Percentiles rank a stretch among this genome's conserved stretches.
These are phyloP conservation scores for Mucor racemosus DNA, from an alignment of 371 early-diverging fungal species.

Conservation along the genomic window DNA sequence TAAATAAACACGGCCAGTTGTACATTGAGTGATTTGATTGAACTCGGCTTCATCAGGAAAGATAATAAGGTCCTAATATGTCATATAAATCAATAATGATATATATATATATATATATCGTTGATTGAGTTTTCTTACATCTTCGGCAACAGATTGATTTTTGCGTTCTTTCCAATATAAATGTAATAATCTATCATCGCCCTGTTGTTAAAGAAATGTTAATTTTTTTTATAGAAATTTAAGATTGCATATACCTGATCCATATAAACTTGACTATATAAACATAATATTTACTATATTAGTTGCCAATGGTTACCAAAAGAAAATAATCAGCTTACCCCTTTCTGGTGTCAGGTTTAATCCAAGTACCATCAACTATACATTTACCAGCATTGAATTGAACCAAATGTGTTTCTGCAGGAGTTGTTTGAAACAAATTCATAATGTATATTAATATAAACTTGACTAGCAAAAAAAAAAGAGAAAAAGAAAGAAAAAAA, in stretches of 20 bases:
- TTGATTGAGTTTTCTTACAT: conserved; percentile 24
- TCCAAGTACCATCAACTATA: conserved; percentile 67
- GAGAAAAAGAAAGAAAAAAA: not conserved
- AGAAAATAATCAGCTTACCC: conserved; percentile 50
- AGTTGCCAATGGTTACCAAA: no score
- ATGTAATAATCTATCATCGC: conserved; percentile 74
- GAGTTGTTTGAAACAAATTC: conserved; percentile 26
- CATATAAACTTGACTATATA: conserved; percentile 58
- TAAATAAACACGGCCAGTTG: conserved; percentile 76
- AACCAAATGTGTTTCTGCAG: conserved; percentile 32
- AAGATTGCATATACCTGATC: conserved; percentile 44
- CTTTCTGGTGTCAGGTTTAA: conserved; percentile 75
- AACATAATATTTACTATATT: not conserved
- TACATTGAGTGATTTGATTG: conserved; percentile 63
- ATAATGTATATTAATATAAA: conserved; percentile 1
- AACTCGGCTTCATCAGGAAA: conserved; percentile 81
- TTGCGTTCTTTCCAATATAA: conserved; percentile 80
- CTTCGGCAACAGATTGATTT: conserved; percentile 36
- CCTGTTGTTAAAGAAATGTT: conserved; percentile 23
- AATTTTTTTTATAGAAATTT: not conserved
- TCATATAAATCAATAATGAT: not conserved
- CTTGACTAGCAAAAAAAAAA: not conserved
- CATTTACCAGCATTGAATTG: conserved; percentile 84
- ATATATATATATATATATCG: no score
- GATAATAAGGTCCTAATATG: conserved; percentile 66